phyloP scores from a whole-genome alignment of 169 alveolate genomes.

The Eimeria falciformis region DNA sequence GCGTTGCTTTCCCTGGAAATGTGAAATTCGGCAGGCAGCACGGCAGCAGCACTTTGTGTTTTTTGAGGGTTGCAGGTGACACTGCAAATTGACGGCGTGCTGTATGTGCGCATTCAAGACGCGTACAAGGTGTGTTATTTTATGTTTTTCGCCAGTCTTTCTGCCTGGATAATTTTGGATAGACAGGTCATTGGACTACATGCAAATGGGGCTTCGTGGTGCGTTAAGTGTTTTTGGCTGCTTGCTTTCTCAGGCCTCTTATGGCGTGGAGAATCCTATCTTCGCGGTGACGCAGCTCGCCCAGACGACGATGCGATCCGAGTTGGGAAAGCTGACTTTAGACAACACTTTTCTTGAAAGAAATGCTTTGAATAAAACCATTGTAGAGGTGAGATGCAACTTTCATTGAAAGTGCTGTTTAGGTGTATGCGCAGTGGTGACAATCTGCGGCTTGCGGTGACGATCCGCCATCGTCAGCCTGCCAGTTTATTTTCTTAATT shows the following conservation, averaged over 20 bases:
- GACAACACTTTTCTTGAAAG: constrained; percentile 96
- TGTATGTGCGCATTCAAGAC: constrained; percentile 91
- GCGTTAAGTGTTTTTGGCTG: background rate
- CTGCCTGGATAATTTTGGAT: background rate
- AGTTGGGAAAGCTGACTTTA: constrained; percentile 96
- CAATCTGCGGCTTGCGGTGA: no score
- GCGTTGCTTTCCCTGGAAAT: no score
- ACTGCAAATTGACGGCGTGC: constrained; percentile 96
- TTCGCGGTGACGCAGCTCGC: constrained; percentile 95
- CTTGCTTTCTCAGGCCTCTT: constrained; percentile 87
- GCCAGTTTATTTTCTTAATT: no score
- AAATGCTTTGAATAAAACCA: constrained; percentile 91
- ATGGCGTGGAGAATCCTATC: constrained; percentile 95
- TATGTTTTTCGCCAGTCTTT: background rate
- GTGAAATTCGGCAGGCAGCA: no score
- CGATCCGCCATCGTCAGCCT: no score
- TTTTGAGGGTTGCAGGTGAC: constrained; percentile 83
- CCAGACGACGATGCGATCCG: constrained; percentile 97
- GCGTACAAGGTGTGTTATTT: constrained; percentile 82
- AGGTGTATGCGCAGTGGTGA: no score
- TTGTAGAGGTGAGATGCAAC: constrained; percentile 87
- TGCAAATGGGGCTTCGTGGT: background rate
- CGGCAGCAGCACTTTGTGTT: no score
- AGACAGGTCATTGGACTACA: background rate
- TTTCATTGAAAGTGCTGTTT: no score